Evolutionary conservation across 352 stramenopile genomes (phyloP).

Genomic region (Thraustochytrium striatum): DNA sequence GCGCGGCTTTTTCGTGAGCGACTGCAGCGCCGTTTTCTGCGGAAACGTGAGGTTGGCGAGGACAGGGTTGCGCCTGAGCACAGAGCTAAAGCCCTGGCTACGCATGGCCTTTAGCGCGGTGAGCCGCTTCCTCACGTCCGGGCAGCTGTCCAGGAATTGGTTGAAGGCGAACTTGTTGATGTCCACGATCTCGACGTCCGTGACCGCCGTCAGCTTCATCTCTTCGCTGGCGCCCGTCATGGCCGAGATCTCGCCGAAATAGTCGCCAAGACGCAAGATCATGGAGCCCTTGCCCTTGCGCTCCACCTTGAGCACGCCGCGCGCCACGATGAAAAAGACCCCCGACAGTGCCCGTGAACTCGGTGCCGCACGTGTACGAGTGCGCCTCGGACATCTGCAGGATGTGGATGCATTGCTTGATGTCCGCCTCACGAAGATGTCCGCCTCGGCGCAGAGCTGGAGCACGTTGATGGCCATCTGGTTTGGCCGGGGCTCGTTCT

Average conservation of each 20-base stretch:
- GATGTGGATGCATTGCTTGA: constrained; percentile 76
- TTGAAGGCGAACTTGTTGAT: constrained; percentile 46
- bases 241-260: constrained; percentile 42
- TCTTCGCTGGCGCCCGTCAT: constrained; percentile 29
- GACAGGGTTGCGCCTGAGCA: constrained; percentile 68
- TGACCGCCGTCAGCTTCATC: constrained; percentile 27
- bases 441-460: constrained; percentile 73
- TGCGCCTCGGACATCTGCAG: constrained; percentile 57
- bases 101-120: constrained; percentile 4
- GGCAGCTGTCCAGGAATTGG: constrained; percentile 14
- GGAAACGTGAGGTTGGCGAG: constrained; percentile 68
- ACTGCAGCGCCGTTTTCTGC: constrained; percentile 76
- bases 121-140: constrained; percentile 16
- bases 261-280: constrained; percentile 28
- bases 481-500: constrained; percentile 69
- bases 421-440: constrained; percentile 72
- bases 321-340: constrained; percentile 58
- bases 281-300: background rate
- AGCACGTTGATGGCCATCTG: constrained; percentile 70
- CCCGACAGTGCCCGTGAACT: constrained; percentile 57
- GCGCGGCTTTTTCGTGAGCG: constrained; percentile 62
- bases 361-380: constrained; percentile 38
- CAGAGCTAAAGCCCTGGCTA: constrained; percentile 18
- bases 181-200: constrained; percentile 5
- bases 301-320: constrained; percentile 41